Evolutionary conservation across 2,329 filamentous ascomycete species (phyloP), one percentile per base, ranked within the genome.

Genomic region (Sclerotinia minor): DNA sequence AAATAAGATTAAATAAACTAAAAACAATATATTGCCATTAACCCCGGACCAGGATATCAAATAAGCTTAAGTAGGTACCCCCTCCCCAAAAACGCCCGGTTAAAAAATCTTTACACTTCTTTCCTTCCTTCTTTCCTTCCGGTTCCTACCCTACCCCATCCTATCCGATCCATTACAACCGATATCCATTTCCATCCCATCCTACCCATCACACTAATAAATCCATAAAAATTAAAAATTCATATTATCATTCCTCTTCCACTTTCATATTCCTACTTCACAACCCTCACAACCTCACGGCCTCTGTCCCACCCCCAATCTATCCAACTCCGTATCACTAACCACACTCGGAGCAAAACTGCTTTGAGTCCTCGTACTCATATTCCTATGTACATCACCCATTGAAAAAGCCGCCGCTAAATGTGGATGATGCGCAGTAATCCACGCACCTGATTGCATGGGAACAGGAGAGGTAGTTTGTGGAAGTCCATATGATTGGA

Each of bases 81-180:
- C n/a, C 79, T 81, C 2, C 79, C 81, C n/a, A n/a, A n/a, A 5
- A 80, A 80, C 1, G 76, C 77, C n/a, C 81, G 80, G 79, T 75
- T 79, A 32, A 71, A 75, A 75, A 24, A 71, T 79, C 11, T 70
- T 81, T 54, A 70, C 77, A 41, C 75, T 77, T 64, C 69, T 74
- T 26, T 75, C 35, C 35, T 38, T 13, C 38, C 38, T 13, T 38
- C 3, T 6, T n/a, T n/a, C n/a, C n/a, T n/a, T n/a, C n/a, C n/a
- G n/a, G 8, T 35, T 35, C 9, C 72, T 24, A 71, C 13, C 73
- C 44, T 69, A 79, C 7, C 32, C 32, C 7, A 35, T 76, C 72
- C 26, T 74, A 71, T 52, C 79, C 79, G 26, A 68, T 77, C 53
- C 72, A 73, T 38, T 73, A 75, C 66, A 72, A 77, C 68, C 75